These are phyloP conservation scores for Neurospora africana DNA, from an alignment of 495 filamentous ascomycete genomes.

Conservation along the genomic window DNA sequence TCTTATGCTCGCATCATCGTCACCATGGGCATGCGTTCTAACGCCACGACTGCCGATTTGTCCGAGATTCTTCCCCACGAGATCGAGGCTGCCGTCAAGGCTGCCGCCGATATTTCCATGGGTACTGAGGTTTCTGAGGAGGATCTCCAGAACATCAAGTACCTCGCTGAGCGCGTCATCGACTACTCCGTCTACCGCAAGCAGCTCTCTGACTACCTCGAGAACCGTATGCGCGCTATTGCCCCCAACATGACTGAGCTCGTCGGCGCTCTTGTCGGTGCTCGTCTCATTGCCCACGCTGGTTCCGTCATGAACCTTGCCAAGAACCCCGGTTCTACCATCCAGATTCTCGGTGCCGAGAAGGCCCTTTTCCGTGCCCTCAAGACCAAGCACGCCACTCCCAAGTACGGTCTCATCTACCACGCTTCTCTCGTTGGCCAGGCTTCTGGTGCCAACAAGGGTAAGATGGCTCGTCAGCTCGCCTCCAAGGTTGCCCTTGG, in stretches of 20 bases:
- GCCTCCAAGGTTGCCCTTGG: conserved; percentile 87
- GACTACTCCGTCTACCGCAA: conserved; percentile 79
- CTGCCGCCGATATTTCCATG: conserved; percentile 93
- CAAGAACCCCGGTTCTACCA: conserved; percentile 90
- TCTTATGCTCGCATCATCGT: conserved; percentile 84
- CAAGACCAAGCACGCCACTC: conserved; percentile 98
- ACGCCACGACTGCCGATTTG: conserved; percentile 66
- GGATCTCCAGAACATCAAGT: conserved; percentile 82
- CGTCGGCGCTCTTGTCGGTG: conserved; percentile 89
- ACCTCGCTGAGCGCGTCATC: conserved; percentile 88
- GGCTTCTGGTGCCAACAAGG: conserved; percentile 95
- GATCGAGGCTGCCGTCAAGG: conserved; percentile 84
- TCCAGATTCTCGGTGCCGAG: conserved; percentile 97
- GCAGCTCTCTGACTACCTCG: conserved; percentile 79
- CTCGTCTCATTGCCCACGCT: conserved; percentile 88
- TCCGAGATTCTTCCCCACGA: conserved; percentile 92
- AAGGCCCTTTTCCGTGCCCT: conserved; percentile 97
- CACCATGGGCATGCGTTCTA: conserved; percentile 75
- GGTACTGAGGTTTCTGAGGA: conserved; percentile 88
- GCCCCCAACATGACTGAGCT: conserved; percentile 92
- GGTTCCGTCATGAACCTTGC: conserved; percentile 92
- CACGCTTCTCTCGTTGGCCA: conserved; percentile 95
- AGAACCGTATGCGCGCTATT: conserved; percentile 91
- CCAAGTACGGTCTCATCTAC: conserved; percentile 98
- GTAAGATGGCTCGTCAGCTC: conserved; percentile 95